These are phyloP conservation scores for Aspergillus indologenus DNA, from an alignment of 495 filamentous ascomycete species.

Conservation along the genomic window DNA sequence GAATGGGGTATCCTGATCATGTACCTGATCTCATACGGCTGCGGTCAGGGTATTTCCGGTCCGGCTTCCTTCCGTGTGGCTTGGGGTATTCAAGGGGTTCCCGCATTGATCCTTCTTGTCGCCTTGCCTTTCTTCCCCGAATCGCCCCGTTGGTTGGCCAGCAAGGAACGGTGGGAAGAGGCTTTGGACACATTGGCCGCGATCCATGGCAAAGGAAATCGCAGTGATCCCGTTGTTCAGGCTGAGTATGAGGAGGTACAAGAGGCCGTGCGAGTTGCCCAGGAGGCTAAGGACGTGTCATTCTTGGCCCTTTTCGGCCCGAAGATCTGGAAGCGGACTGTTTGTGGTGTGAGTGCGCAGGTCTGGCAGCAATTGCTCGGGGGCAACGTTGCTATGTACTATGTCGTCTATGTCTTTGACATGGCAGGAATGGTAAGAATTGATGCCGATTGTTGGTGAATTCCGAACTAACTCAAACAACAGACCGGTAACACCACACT, in stretches of 20 bases:
- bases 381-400: slow-evolving; percentile 68
- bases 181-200: slow-evolving; percentile 62
- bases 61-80: slow-evolving; percentile 66
- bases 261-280: slow-evolving; percentile 50
- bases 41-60: slow-evolving; percentile 49
- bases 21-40: slow-evolving; percentile 61
- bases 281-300: slow-evolving; percentile 52
- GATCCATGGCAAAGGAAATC: slow-evolving; percentile 65
- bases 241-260: slow-evolving; percentile 75
- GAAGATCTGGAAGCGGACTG: slow-evolving; percentile 68
- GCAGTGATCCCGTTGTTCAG: slow-evolving; percentile 63
- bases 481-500: slow-evolving; percentile 61
- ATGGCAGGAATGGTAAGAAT: slow-evolving; percentile 53
- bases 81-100: slow-evolving; percentile 72
- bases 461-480: slow-evolving; percentile 5
- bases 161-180: slow-evolving; percentile 64
- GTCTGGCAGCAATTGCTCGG: slow-evolving; percentile 69
- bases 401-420: slow-evolving; percentile 68
- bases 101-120: slow-evolving; percentile 58
- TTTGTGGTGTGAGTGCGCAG: slow-evolving; percentile 65
- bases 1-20: slow-evolving; percentile 67
- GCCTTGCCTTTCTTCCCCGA: slow-evolving; percentile 68
- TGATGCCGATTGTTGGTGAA: neutral
- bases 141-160: slow-evolving; percentile 71
- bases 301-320: slow-evolving; percentile 57